These are phyloP conservation scores for Vigna radiata DNA, from an alignment of 306 rosid species.

Conservation along the genomic window DNA sequence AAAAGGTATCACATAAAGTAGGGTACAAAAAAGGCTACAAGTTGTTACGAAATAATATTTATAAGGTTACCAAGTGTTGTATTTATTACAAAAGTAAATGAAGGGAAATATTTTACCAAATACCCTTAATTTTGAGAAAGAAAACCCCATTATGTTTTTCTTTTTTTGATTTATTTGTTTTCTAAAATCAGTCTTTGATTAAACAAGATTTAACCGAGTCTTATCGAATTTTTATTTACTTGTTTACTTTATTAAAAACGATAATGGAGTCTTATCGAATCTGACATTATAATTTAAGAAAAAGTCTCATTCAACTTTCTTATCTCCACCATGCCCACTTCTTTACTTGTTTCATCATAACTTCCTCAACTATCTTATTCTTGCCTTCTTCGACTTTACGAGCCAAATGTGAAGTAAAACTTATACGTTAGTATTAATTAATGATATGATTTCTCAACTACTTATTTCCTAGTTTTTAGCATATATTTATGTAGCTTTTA, in stretches of 20 bases:
- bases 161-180: neutral
- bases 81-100: too few species aligned
- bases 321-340: neutral
- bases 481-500: neutral
- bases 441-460: neutral
- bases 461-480: neutral
- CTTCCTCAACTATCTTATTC: neutral
- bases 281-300: neutral
- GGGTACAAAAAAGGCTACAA: too few species aligned
- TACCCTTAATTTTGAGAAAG: neutral
- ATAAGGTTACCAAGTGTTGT: too few species aligned
- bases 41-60: too few species aligned
- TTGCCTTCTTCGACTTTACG: neutral
- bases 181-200: neutral
- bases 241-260: neutral
- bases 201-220: neutral
- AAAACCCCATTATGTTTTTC: too few species aligned
- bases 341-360: neutral
- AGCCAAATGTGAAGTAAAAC: neutral
- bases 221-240: neutral
- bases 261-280: neutral
- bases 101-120: too few species aligned
- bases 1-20: too few species aligned
- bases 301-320: neutral
- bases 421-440: neutral